Evolutionary conservation across 371 early-diverging fungal species (phyloP).

Genomic region (Apophysomyces ossiformis): DNA sequence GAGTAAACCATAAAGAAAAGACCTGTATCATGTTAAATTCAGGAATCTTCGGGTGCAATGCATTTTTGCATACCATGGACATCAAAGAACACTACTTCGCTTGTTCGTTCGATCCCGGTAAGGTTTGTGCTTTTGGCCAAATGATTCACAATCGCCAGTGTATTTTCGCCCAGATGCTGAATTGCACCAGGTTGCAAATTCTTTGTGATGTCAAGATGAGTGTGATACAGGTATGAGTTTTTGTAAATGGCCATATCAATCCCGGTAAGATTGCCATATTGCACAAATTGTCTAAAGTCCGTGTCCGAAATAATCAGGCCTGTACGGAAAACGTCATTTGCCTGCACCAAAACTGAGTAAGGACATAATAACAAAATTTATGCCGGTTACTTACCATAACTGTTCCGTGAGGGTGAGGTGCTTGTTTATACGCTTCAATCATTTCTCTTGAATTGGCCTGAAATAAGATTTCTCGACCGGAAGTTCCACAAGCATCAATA

Average conservation of each 20-base stretch:
- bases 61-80: constrained; percentile 49
- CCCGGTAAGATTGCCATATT: constrained; percentile 68
- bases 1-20: constrained; percentile 63
- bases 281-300: constrained; percentile 78
- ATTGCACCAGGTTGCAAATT: constrained; percentile 66
- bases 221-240: constrained; percentile 76
- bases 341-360: constrained; percentile 29
- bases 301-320: constrained; percentile 79
- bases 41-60: neutral
- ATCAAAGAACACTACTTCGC: constrained; percentile 70
- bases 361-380: neutral
- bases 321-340: constrained; percentile 77
- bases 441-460: constrained; percentile 75
- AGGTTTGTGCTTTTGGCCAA: constrained; percentile 59
- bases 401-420: constrained; percentile 76
- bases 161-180: constrained; percentile 78
- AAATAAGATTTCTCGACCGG: constrained; percentile 76
- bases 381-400: constrained; percentile 53
- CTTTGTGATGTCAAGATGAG: constrained; percentile 68
- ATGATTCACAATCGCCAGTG: constrained; percentile 60
- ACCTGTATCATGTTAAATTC: constrained; percentile 25
- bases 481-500: constrained; percentile 75
- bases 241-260: constrained; percentile 80
- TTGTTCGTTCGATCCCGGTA: constrained; percentile 50
- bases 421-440: constrained; percentile 73